These are phyloP conservation scores for Neurospora sp. DNA, from an alignment of 495 filamentous ascomycete genomes.

Conservation along the genomic window DNA sequence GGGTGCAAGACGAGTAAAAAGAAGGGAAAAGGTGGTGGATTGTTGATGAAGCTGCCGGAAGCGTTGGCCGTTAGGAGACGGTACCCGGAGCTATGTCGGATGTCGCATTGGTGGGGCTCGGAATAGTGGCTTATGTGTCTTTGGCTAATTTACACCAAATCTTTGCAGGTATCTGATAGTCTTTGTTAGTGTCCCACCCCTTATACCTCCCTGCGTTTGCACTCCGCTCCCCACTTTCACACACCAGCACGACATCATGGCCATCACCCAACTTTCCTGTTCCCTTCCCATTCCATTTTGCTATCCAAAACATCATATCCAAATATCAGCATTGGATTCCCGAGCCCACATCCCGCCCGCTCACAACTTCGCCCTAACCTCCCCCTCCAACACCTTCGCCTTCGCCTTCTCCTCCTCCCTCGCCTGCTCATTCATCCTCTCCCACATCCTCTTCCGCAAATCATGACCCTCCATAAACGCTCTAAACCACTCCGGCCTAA, in stretches of 20 bases:
- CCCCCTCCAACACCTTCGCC: background rate
- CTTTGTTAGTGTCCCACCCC: background rate
- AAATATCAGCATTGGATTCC: background rate
- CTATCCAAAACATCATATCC: background rate
- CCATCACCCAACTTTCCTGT: background rate
- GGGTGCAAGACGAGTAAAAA: background rate
- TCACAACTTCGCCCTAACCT: constrained; percentile 2
- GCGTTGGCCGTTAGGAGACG: background rate
- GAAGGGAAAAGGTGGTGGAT: background rate
- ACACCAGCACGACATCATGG: background rate
- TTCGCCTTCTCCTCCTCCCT: constrained; percentile 3
- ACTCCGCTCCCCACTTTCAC: background rate
- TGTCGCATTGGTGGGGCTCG: background rate
- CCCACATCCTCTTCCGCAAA: constrained; percentile 42
- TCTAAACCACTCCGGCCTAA: constrained; percentile 38
- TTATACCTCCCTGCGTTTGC: background rate
- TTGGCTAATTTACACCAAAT: background rate
- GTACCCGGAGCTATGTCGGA: background rate
- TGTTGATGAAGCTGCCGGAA: background rate
- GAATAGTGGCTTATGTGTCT: background rate
- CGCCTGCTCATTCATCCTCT: constrained; percentile 25
- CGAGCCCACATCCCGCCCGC: background rate
- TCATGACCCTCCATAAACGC: constrained; percentile 41
- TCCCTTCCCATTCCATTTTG: background rate
- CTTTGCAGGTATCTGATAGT: background rate